phyloP scores from a whole-genome alignment of 108 stramenopile genomes.

The Poteriospumella lacustris region DNA sequence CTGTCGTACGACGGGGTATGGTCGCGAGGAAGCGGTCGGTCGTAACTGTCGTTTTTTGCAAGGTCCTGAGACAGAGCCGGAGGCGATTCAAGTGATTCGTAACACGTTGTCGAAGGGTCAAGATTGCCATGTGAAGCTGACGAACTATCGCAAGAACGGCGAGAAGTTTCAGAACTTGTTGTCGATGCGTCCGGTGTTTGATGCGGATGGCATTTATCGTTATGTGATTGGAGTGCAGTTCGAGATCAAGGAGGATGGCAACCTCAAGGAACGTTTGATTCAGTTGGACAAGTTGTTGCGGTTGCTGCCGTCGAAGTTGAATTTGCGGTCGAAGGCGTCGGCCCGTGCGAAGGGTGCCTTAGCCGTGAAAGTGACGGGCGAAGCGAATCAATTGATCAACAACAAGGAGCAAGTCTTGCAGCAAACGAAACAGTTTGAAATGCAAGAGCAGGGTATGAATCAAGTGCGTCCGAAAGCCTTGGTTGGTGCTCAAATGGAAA shows the following conservation, averaged over 20 bases:
- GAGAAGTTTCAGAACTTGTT: conserved; percentile 42
- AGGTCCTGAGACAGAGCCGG: conserved; percentile 42
- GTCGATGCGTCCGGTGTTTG: conserved; percentile 45
- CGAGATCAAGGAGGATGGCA: conserved; percentile 38
- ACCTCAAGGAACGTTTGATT: conserved; percentile 36
- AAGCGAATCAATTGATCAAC: conserved; percentile 33
- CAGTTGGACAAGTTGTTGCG: conserved; percentile 47
- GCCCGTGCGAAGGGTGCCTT: background rate
- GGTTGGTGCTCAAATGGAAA: conserved; percentile 22
- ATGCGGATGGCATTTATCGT: conserved; percentile 42
- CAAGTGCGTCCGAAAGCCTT: conserved; percentile 29
- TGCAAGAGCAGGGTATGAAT: background rate
- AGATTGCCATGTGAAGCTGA: conserved; percentile 41
- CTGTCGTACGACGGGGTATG: conserved; percentile 30
- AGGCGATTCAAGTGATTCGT: conserved; percentile 39
- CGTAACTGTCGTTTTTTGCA: conserved; percentile 45
- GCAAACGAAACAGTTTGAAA: background rate
- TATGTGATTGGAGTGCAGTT: conserved; percentile 50
- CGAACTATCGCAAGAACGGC: conserved; percentile 46
- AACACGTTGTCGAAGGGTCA: conserved; percentile 40
- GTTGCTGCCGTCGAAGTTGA: conserved; percentile 32
- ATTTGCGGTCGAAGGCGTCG: background rate
- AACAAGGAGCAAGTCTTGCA: conserved; percentile 34
- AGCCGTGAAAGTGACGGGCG: background rate
- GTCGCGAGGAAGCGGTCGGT: conserved; percentile 41